Percentiles rank a stretch among this genome's conserved stretches.
Evolutionary conservation across 1,284 basidiomycete genomes (phyloP).

Genomic region (Neotropicomus parvogracilis): DNA sequence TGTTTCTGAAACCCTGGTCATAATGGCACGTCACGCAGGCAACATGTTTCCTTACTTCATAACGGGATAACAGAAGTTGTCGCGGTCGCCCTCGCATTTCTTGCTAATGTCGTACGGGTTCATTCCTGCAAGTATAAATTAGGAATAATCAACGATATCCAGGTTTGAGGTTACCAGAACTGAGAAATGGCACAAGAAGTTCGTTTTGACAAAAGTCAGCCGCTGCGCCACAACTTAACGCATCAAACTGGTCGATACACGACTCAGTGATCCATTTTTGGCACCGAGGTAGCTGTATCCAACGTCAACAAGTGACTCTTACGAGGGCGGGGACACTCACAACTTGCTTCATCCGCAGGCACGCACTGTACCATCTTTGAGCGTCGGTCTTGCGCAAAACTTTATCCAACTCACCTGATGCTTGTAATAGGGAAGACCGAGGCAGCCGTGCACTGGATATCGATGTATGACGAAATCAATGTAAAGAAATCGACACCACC

Average conservation of each 20-base stretch:
- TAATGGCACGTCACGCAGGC: neutral
- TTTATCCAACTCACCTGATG: slow-evolving; percentile 11
- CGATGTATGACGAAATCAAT: slow-evolving; percentile 43
- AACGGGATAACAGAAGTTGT: slow-evolving; percentile 44
- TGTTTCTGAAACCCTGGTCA: slow-evolving; percentile 37
- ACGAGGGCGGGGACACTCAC: slow-evolving; percentile 29
- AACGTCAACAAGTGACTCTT: neutral
- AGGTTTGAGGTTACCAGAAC: slow-evolving; percentile 32
- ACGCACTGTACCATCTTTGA: slow-evolving; percentile 33
- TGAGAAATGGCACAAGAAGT: slow-evolving; percentile 33
- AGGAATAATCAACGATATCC: slow-evolving; percentile 2
- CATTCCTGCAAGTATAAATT: slow-evolving; percentile 12
- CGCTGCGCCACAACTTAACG: slow-evolving; percentile 43
- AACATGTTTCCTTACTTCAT: slow-evolving; percentile 35
- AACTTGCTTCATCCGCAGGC: slow-evolving; percentile 48
- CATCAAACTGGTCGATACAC: slow-evolving; percentile 49
- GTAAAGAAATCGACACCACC: slow-evolving; percentile 48
- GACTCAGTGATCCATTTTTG: slow-evolving; percentile 39
- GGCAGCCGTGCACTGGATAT: slow-evolving; percentile 49
- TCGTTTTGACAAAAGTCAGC: slow-evolving; percentile 43
- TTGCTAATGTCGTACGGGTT: slow-evolving; percentile 58
- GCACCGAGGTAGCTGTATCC: slow-evolving; percentile 44
- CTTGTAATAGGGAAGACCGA: slow-evolving; percentile 41
- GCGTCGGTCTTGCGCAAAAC: neutral
- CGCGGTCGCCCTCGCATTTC: slow-evolving; percentile 45